These are phyloP conservation scores for Brasenia schreberi DNA, from an alignment of 164 flowering plant species.

Conservation along the genomic window DNA sequence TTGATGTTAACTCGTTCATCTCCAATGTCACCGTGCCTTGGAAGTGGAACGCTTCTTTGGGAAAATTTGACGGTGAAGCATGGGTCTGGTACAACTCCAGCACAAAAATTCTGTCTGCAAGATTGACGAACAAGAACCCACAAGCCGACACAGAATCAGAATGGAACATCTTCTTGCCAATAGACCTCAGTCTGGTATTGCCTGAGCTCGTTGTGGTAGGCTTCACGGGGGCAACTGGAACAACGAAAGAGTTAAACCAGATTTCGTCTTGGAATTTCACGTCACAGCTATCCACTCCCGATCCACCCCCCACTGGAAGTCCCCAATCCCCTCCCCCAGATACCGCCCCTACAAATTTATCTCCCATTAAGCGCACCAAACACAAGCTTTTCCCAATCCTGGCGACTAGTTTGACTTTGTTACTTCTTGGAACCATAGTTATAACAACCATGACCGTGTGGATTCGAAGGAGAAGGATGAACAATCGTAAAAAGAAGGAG, in stretches of 20 bases:
- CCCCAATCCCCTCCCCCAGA: neutral
- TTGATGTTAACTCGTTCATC: neutral
- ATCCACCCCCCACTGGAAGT: neutral
- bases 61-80: neutral
- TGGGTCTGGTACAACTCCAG: neutral
- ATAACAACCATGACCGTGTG: neutral
- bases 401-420: neutral
- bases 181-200: neutral
- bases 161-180: neutral
- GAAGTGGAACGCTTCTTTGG: neutral
- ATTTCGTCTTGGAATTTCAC: neutral
- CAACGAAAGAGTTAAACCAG: neutral
- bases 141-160: neutral
- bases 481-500: neutral
- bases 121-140: neutral
- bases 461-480: neutral
- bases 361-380: neutral
- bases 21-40: neutral
- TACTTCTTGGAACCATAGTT: neutral
- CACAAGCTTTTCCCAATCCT: neutral
- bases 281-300: neutral
- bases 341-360: neutral
- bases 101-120: too few relatives aligned
- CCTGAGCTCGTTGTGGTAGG: neutral
- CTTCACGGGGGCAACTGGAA: neutral